A percentile compares a stretch with the other conserved stretches of the same genome.
Conservation (phyloP, 345 rosid species). For the Gossypium longicalyx region DNA sequence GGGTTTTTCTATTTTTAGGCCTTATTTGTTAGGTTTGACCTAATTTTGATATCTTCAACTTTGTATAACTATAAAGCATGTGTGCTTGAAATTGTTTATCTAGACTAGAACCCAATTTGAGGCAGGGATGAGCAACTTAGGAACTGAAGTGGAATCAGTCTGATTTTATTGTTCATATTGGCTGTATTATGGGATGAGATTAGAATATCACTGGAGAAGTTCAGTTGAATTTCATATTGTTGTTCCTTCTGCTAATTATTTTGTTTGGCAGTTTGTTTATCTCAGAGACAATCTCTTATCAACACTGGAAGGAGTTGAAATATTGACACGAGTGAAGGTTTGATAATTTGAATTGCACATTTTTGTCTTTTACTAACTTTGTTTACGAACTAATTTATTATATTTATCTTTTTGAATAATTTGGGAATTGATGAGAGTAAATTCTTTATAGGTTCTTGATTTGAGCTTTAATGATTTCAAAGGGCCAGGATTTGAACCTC, state of each 20-base stretch:
- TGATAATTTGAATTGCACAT: slow-evolving; percentile 21
- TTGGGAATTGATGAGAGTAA: slow-evolving; percentile 13
- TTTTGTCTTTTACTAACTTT: neutral
- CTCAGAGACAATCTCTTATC: slow-evolving; percentile 94
- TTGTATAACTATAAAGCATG: neutral
- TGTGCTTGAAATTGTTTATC: neutral
- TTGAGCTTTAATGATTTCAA: slow-evolving; percentile 98
- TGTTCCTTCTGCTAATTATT: slow-evolving; percentile 7
- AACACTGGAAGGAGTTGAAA: slow-evolving; percentile 84
- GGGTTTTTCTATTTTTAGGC: slow-evolving; percentile 11
- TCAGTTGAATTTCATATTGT: neutral
- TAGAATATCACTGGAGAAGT: neutral
- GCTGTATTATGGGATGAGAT: neutral
- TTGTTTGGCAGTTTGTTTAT: slow-evolving; percentile 82
- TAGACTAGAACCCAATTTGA: neutral
- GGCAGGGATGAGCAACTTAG: neutral
- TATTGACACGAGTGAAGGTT: slow-evolving; percentile 91
- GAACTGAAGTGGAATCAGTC: neutral
- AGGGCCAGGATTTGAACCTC: slow-evolving; percentile 99
- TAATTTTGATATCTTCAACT: neutral
- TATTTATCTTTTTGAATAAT: neutral
- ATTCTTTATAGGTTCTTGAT: slow-evolving; percentile 74
- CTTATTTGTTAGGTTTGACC: neutral
- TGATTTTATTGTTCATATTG: neutral
- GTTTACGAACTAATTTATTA: neutral